Conservation (phyloP, 2,329 filamentous ascomycete genomes). For the Colletotrichum tropicicola region DNA sequence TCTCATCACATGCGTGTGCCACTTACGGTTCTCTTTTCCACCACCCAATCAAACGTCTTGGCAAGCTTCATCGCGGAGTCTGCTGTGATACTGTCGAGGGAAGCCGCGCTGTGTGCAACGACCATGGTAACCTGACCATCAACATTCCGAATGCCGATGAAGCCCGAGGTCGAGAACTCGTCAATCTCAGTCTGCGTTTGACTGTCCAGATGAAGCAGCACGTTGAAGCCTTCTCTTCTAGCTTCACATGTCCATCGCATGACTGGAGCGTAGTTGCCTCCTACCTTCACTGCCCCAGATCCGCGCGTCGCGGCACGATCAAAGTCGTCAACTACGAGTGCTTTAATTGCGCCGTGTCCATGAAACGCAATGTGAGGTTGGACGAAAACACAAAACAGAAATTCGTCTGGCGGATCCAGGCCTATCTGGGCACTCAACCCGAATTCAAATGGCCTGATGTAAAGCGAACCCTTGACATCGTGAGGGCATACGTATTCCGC, state of each 20-base stretch:
- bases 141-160: constrained; percentile 61
- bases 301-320: constrained; percentile 74
- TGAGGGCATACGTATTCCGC: constrained; percentile 75
- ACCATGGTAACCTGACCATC: not conserved
- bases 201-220: constrained; percentile 75
- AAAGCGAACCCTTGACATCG: constrained; percentile 70
- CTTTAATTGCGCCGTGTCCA: constrained; percentile 55
- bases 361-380: constrained; percentile 68
- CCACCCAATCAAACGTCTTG: not conserved
- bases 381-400: constrained; percentile 70
- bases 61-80: not conserved
- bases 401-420: constrained; percentile 58
- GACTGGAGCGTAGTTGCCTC: constrained; percentile 79
- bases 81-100: constrained; percentile 1
- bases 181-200: constrained; percentile 70
- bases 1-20: not conserved
- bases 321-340: constrained; percentile 73
- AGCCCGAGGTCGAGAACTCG: constrained; percentile 75
- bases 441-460: constrained; percentile 73
- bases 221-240: constrained; percentile 68
- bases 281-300: constrained; percentile 72
- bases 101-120: not conserved
- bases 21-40: not conserved
- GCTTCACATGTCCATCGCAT: constrained; percentile 73
- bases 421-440: constrained; percentile 43